Percentiles rank a stretch among this genome's conserved stretches.
These are phyloP conservation scores for Leccinum subrobustum DNA, from an alignment of 1,284 basidiomycete genomes.

Conservation along the genomic window DNA sequence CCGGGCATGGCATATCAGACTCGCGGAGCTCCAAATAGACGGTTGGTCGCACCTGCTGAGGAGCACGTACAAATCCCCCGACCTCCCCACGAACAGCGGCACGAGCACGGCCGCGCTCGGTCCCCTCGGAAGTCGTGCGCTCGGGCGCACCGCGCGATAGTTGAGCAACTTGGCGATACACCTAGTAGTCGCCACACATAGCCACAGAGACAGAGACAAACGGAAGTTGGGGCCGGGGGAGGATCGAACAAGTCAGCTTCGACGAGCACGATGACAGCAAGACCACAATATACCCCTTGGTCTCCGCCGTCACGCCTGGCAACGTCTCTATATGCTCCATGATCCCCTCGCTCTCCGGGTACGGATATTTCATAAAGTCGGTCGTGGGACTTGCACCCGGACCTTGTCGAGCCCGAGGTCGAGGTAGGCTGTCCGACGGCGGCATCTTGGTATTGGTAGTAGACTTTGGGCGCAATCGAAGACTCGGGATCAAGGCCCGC, in stretches of 20 bases:
- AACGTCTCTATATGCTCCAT: slow-evolving; percentile 16
- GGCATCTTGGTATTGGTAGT: background rate
- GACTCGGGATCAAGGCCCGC: background rate
- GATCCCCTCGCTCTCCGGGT: slow-evolving; percentile 9
- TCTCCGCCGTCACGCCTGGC: slow-evolving; percentile 20
- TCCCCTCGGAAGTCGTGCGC: slow-evolving; percentile 55
- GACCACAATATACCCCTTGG: slow-evolving; percentile 20
- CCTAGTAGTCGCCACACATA: slow-evolving; percentile 44
- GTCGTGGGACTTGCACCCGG: background rate
- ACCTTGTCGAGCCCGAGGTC: background rate
- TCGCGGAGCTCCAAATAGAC: background rate
- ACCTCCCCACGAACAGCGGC: slow-evolving; percentile 77
- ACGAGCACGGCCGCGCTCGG: slow-evolving; percentile 72
- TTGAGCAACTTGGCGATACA: slow-evolving; percentile 57
- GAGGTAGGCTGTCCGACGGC: slow-evolving; percentile 11
- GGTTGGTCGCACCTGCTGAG: slow-evolving; percentile 60
- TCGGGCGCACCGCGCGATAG: no score
- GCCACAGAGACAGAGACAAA: background rate
- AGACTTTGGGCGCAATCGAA: background rate
- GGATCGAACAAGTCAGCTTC: background rate
- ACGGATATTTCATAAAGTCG: slow-evolving; percentile 21
- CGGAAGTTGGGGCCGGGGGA: background rate
- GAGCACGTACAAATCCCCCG: slow-evolving; percentile 80
- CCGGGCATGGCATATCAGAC: background rate
- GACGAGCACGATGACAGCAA: background rate